phyloP scores from a whole-genome alignment of 202 grass and related monocot genomes.

The Hordeum pubiflorum region DNA sequence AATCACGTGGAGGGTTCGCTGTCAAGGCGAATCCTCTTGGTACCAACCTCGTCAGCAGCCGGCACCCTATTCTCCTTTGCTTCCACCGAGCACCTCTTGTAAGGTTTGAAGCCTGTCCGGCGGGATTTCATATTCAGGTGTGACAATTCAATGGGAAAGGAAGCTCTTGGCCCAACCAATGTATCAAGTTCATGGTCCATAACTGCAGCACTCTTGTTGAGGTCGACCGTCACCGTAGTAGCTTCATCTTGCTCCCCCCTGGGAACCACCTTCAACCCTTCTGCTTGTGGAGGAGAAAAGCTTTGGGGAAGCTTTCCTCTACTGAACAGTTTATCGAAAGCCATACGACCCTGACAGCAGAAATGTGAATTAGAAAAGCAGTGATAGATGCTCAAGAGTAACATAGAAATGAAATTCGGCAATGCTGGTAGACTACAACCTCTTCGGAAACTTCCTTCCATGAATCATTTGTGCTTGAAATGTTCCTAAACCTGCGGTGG shows the following conservation, averaged over 20 bases:
- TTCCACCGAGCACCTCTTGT: slow-evolving; percentile 93
- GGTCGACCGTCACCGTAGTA: slow-evolving; percentile 39
- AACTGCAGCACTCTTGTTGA: slow-evolving; percentile 35
- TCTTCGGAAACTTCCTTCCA: slow-evolving; percentile 78
- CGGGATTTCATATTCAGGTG: slow-evolving; percentile 58
- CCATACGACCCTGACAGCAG: slow-evolving; percentile 69
- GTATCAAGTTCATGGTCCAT: slow-evolving; percentile 29
- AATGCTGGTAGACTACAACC: slow-evolving; percentile 49
- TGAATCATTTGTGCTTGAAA: slow-evolving; percentile 62
- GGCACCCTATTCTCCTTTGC: slow-evolving; percentile 62
- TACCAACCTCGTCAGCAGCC: slow-evolving; percentile 47
- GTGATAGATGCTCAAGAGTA: slow-evolving; percentile 24
- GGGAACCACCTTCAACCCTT: slow-evolving; percentile 33
- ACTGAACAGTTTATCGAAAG: slow-evolving; percentile 68
- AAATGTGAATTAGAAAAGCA: slow-evolving; percentile 65
- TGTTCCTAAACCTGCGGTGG: slow-evolving; percentile 57
- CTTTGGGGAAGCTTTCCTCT: slow-evolving; percentile 75
- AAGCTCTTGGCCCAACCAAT: slow-evolving; percentile 27
- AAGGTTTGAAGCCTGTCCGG: slow-evolving; percentile 87
- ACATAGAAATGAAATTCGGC: slow-evolving; percentile 18
- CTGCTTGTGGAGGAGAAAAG: slow-evolving; percentile 48
- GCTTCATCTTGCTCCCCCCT: slow-evolving; percentile 37
- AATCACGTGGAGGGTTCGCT: slow-evolving; percentile 55
- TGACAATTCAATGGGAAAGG: slow-evolving; percentile 35
- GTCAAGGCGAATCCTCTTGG: slow-evolving; percentile 82